Conservation (phyloP, 495 filamentous ascomycete genomes). For the Baudoinia panamericana region DNA sequence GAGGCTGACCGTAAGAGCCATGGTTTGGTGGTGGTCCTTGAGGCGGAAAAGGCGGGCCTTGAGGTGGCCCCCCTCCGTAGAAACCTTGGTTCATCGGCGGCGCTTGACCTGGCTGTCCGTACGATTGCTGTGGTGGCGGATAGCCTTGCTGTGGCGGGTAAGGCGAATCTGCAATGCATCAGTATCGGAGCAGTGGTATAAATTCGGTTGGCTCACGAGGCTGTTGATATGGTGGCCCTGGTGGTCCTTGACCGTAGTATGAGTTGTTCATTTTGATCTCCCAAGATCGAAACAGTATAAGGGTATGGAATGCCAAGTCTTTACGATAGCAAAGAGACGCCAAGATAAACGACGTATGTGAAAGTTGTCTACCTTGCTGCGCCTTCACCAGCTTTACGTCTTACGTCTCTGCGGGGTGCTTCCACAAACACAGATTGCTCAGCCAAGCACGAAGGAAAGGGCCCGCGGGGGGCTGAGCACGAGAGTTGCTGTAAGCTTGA, state of each 20-base stretch:
- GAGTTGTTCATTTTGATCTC: background rate
- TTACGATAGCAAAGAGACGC: background rate
- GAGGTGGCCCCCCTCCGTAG: constrained; percentile 29
- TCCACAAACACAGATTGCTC: background rate
- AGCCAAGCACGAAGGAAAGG: background rate
- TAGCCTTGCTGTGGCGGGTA: constrained; percentile 19
- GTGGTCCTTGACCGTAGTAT: constrained; percentile 12
- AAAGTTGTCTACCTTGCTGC: constrained; percentile 1
- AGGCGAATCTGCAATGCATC: constrained; percentile 8
- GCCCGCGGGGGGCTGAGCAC: constrained; percentile 2
- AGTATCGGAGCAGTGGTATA: background rate
- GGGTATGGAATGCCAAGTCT: background rate
- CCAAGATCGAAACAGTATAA: background rate
- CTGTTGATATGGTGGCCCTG: constrained; percentile 10
- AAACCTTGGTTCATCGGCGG: constrained; percentile 14
- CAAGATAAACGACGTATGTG: background rate
- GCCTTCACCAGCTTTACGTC: background rate
- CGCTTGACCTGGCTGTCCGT: background rate
- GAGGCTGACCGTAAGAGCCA: constrained; percentile 9
- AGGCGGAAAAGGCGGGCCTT: constrained; percentile 28
- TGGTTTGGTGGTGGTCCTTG: constrained; percentile 21
- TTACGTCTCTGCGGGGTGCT: background rate
- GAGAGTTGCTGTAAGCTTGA: background rate
- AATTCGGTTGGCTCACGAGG: background rate
- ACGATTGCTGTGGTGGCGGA: constrained; percentile 9